Percentiles rank a stretch among this genome's conserved stretches.
Conservation (phyloP, 2,329 filamentous ascomycete genomes). For the Fusarium agapanthi region DNA sequence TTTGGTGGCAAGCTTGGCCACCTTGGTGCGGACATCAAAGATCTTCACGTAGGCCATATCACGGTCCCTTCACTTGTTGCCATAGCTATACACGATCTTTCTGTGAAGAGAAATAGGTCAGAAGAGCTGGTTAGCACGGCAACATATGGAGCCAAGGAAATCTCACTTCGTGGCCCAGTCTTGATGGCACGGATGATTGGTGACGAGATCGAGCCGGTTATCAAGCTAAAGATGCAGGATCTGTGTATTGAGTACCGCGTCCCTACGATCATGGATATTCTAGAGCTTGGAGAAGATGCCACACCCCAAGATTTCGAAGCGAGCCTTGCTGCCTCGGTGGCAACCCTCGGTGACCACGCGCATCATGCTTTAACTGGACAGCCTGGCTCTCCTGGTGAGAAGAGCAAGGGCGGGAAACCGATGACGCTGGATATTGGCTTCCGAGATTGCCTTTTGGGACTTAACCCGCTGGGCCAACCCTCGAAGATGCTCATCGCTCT, state of each 20-base stretch:
- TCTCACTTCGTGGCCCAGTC: constrained; percentile 55
- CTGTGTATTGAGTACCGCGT: constrained; percentile 89
- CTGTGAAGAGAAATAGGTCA: constrained; percentile 68
- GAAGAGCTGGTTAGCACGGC: constrained; percentile 76
- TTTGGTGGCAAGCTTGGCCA: constrained; percentile 75
- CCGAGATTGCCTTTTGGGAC: constrained; percentile 80
- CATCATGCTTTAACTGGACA: constrained; percentile 56
- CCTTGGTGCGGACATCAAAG: constrained; percentile 64
- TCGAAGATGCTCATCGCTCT: constrained; percentile 84
- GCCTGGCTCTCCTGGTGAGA: constrained; percentile 37
- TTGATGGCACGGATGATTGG: constrained; percentile 91
- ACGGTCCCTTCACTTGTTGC: constrained; percentile 85
- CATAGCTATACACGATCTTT: constrained; percentile 72
- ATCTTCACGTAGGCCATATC: constrained; percentile 81
- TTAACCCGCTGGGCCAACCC: constrained; percentile 79
- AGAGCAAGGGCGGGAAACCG: constrained; percentile 57
- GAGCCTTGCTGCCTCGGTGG: constrained; percentile 81
- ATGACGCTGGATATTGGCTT: constrained; percentile 78
- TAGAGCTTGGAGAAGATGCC: constrained; percentile 73
- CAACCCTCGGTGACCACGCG: constrained; percentile 74
- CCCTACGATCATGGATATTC: constrained; percentile 79
- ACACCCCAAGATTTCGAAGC: constrained; percentile 78
- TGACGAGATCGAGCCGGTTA: constrained; percentile 90
- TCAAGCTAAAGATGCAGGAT: constrained; percentile 89
- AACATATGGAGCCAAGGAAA: constrained; percentile 41